Evolutionary conservation across 1,284 basidiomycete species (phyloP).

Genomic region (Trichosporon faecale): DNA sequence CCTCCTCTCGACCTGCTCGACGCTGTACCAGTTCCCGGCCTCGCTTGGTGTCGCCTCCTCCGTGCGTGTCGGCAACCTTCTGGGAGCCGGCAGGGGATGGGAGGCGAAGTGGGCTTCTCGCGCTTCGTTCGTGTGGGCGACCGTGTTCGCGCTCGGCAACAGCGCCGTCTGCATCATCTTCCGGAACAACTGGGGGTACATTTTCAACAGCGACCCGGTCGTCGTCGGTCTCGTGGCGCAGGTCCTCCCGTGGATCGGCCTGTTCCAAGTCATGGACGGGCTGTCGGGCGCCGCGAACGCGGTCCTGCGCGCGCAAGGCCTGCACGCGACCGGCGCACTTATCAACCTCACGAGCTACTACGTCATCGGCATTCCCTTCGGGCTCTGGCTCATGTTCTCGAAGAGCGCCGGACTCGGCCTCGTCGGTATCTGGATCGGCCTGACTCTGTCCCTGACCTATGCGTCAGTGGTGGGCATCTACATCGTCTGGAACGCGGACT

Average conservation of each 20-base stretch:
- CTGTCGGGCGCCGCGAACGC: slow-evolving; percentile 67
- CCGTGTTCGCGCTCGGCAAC: slow-evolving; percentile 60
- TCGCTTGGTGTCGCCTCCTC: slow-evolving; percentile 75
- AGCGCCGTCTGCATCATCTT: slow-evolving; percentile 70
- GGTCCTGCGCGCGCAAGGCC: slow-evolving; percentile 72
- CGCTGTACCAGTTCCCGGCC: slow-evolving; percentile 80
- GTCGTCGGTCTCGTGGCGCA: slow-evolving; percentile 60
- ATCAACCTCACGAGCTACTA: slow-evolving; percentile 57
- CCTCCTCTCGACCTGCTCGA: slow-evolving; percentile 60
- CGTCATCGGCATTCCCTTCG: slow-evolving; percentile 54
- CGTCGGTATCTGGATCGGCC: slow-evolving; percentile 55
- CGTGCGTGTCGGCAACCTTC: slow-evolving; percentile 78
- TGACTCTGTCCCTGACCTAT: slow-evolving; percentile 53
- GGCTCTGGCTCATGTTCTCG: slow-evolving; percentile 54
- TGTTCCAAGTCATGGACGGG: slow-evolving; percentile 71
- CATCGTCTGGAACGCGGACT: slow-evolving; percentile 53
- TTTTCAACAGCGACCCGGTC: slow-evolving; percentile 81
- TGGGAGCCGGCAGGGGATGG: slow-evolving; percentile 67
- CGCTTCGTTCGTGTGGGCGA: slow-evolving; percentile 62
- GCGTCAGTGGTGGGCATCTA: slow-evolving; percentile 44
- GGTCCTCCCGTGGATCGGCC: slow-evolving; percentile 66
- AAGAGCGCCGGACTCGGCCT: slow-evolving; percentile 41
- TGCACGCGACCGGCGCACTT: slow-evolving; percentile 55
- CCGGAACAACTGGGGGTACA: slow-evolving; percentile 68
- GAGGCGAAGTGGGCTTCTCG: slow-evolving; percentile 66